Conservation (phyloP, 805 yeast species). For the Metschnikowia hibisci region DNA sequence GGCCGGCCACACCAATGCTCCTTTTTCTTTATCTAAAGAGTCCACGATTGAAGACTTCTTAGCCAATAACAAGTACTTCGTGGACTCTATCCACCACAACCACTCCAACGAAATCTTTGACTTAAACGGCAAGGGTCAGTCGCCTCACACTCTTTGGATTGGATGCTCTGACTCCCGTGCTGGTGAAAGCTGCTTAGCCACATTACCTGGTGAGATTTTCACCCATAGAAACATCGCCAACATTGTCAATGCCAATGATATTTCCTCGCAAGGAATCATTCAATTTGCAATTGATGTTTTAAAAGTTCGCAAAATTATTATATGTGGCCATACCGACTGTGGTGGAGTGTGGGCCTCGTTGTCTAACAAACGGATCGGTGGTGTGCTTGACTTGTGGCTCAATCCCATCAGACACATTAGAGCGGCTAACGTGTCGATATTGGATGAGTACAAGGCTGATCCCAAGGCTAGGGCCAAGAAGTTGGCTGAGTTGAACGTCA, state of each 20-base stretch:
- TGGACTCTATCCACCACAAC: constrained; percentile 19
- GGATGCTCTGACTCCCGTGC: constrained; percentile 22
- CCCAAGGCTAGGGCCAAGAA: constrained; percentile 19
- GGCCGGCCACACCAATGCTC: constrained; percentile 26
- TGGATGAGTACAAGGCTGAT: constrained; percentile 15
- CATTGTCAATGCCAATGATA: constrained; percentile 19
- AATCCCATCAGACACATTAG: constrained; percentile 21
- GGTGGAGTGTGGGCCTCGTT: constrained; percentile 22
- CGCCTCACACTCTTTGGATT: constrained; percentile 22
- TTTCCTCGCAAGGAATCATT: constrained; percentile 20
- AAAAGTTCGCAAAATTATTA: constrained; percentile 19
- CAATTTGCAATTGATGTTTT: constrained; percentile 21
- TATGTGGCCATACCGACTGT: constrained; percentile 22
- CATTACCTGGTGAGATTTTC: constrained; percentile 20
- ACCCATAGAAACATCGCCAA: constrained; percentile 22
- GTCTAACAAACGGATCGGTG: constrained; percentile 20
- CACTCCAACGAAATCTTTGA: constrained; percentile 19
- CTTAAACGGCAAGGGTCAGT: constrained; percentile 20
- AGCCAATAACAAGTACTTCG: constrained; percentile 19
- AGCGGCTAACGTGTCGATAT: constrained; percentile 17
- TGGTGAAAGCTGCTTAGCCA: constrained; percentile 19
- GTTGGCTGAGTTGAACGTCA: constrained; percentile 21
- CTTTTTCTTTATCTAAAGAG: constrained; percentile 45
- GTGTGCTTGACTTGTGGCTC: constrained; percentile 22
- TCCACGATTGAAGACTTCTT: constrained; percentile 17